Evolutionary conservation across 164 flowering plant genomes (phyloP).

Genomic region (Aristolochia contorta): DNA sequence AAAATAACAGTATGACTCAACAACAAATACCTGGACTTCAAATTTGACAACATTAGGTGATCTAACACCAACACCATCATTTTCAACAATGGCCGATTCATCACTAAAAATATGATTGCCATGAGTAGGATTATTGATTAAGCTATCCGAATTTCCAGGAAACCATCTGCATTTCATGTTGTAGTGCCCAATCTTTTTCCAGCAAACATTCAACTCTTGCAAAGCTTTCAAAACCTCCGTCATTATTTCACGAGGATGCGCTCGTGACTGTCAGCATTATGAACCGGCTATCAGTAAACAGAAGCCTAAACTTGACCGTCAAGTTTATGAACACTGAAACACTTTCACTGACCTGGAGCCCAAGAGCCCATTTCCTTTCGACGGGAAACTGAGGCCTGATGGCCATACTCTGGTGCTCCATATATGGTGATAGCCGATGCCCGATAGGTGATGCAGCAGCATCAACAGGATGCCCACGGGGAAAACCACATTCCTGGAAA

Average conservation of each 20-base stretch:
- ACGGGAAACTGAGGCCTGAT: constrained; percentile 44
- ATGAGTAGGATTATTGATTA: constrained; percentile 26
- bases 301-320: background rate
- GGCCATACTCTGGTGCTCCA: constrained; percentile 63
- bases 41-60: constrained; percentile 62
- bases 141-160: constrained; percentile 31
- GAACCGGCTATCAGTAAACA: background rate
- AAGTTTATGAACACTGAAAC: background rate
- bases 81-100: constrained; percentile 46
- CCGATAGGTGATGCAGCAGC: constrained; percentile 28
- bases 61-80: constrained; percentile 27
- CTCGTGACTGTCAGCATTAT: constrained; percentile 52
- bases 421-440: constrained; percentile 43
- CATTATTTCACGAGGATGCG: constrained; percentile 90
- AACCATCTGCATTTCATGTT: constrained; percentile 86
- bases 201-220: constrained; percentile 68
- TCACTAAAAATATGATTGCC: constrained; percentile 44
- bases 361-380: constrained; percentile 98
- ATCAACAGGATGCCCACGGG: constrained; percentile 43
- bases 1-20: background rate
- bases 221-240: constrained; percentile 75
- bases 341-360: constrained; percentile 60
- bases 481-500: constrained; percentile 38
- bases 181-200: constrained; percentile 92
- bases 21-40: constrained; percentile 69